Conservation (phyloP, 1,139 yeast genomes). For the Kodamaea suecica region DNA sequence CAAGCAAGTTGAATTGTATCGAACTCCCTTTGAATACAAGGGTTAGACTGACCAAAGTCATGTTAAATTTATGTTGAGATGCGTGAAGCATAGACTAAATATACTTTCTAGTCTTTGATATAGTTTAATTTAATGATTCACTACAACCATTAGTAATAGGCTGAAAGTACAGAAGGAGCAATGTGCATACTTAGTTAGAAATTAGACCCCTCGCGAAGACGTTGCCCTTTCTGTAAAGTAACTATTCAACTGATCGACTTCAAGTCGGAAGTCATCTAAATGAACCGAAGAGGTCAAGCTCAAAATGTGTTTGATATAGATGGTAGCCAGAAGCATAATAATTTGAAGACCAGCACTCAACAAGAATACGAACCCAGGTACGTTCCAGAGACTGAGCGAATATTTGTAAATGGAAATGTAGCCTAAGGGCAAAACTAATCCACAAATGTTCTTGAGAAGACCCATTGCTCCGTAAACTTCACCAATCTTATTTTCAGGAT, state of each 20-base stretch:
- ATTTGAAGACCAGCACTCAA: constrained; percentile 4
- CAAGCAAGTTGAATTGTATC: not conserved
- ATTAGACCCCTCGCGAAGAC: no score
- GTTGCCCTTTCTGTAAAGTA: no score
- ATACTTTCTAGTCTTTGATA: no score
- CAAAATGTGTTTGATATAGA: constrained; percentile 3
- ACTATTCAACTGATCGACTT: no score
- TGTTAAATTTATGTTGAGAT: no score
- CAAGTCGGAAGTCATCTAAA: not conserved
- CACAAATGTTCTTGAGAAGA: constrained; percentile 36
- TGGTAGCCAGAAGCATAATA: constrained; percentile 1
- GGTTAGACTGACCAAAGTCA: no score
- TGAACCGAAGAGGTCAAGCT: not conserved
- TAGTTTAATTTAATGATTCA: no score
- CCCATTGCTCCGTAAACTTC: constrained; percentile 55
- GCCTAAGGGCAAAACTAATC: constrained; percentile 37
- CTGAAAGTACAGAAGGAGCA: no score
- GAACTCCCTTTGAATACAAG: no score
- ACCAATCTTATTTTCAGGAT: constrained; percentile 44
- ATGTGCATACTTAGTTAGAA: no score
- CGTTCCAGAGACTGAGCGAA: constrained; percentile 7
- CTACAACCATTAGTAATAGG: no score
- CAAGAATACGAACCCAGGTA: constrained; percentile 11
- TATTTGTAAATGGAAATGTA: constrained; percentile 38
- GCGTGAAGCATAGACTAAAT: no score